Conservation (phyloP, 176 grass and related monocot genomes). For the Raddia distichophylla region DNA sequence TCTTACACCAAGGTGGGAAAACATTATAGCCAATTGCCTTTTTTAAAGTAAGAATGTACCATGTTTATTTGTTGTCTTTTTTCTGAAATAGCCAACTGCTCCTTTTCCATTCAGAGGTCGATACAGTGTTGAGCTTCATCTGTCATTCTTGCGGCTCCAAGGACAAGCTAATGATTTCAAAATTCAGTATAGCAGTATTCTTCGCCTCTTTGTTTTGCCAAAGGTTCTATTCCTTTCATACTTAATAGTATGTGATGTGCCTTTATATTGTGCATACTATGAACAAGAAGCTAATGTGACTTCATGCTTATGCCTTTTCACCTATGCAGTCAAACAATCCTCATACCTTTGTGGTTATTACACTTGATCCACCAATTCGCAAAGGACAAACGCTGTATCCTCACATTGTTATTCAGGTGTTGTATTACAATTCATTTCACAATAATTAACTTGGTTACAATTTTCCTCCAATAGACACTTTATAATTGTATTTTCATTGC, state of each 20-base stretch:
- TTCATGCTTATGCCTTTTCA: slow-evolving; percentile 35
- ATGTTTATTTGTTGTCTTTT: slow-evolving; percentile 29
- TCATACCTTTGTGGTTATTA: slow-evolving; percentile 94
- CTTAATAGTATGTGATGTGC: slow-evolving; percentile 4
- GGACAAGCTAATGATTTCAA: slow-evolving; percentile 99
- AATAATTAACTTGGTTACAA: slow-evolving; percentile 28
- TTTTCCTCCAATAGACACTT: slow-evolving; percentile 14
- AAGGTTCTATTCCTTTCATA: slow-evolving; percentile 65
- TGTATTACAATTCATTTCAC: slow-evolving; percentile 31
- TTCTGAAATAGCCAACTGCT: slow-evolving; percentile 17
- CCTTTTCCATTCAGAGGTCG: slow-evolving; percentile 62
- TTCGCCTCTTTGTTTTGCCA: slow-evolving; percentile 86
- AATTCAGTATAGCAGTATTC: slow-evolving; percentile 94
- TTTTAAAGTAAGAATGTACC: neutral
- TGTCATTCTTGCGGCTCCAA: slow-evolving; percentile 86
- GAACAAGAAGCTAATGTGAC: slow-evolving; percentile 38
- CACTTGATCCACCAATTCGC: slow-evolving; percentile 93
- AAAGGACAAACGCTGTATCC: slow-evolving; percentile 97
- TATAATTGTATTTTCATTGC: slow-evolving; percentile 28
- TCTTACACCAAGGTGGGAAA: slow-evolving; percentile 84
- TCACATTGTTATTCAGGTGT: slow-evolving; percentile 98
- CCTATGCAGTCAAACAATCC: slow-evolving; percentile 80
- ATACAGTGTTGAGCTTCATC: slow-evolving; percentile 87
- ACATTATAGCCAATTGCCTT: slow-evolving; percentile 23
- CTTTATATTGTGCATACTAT: slow-evolving; percentile 15